Evolutionary conservation across 257 asterid genomes (phyloP), one percentile per base, ranked within the genome.

Genomic region (Solanum arcanum): DNA sequence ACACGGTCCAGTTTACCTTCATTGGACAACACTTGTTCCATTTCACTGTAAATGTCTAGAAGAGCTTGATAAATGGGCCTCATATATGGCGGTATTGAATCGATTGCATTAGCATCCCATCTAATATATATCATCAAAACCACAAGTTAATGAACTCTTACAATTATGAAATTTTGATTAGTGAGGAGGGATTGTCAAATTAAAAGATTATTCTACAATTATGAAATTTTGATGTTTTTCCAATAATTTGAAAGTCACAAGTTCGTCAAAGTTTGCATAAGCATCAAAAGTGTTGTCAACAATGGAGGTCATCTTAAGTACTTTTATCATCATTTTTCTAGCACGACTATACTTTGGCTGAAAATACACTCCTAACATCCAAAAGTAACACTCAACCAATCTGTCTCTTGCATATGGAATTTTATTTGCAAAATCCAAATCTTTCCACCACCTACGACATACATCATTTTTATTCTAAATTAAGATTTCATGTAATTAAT

Each of bases 351-450:
- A 31, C n/a, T 46, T 18, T 27, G 88, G 88, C 27, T 86, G 77
- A 56, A 52, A 86, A n/a, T 74, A 29, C n/a, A 69, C 3, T 69
- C 76, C 76, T 9, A 69, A 14, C 29, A 5, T 29, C 74, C 74
- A 68, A 6, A 27, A 68, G n/a, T 90, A 91, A 86, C 94, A 37
- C 23, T 90, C 92, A 35, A 85, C 91, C n/a, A 90, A 33, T 69
- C 88, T 90, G 37, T 91, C 90, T 87, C 92, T 89, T 60, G 89
- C 89, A 83, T 87, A 90, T 1, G 91, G 88, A 2, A 82, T 33
- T 64, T 64, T 64, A 2, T n/a, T 64, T 25, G 72, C 33, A 64
- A 64, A 64, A 64, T 25, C 7, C 72, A 64, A 64, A n/a, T 64
- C 33, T 64, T 64, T 64, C 72, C 72, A 64, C 68, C 68, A 21